Base-by-base conservation (phyloP, 2,329 filamentous ascomycete genomes). In the Lasiodiplodia sp. region DNA sequence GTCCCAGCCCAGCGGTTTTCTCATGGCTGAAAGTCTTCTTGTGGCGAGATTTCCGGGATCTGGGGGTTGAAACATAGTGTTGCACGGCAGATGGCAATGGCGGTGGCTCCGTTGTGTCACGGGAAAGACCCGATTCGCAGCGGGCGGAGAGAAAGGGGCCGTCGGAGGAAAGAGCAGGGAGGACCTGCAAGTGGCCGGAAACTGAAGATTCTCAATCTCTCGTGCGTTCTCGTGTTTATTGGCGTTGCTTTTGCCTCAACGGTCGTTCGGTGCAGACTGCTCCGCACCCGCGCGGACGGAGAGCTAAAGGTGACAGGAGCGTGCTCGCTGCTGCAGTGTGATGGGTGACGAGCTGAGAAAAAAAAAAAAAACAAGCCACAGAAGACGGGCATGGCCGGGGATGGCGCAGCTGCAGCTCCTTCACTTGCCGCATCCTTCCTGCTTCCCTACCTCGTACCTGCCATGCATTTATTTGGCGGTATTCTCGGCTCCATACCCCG, bases 71-170 rank as follows among this genome's bases (percentile, higher is more conserved):
- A 64, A 64, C 60, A 31, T 6, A 18, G 25, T 34, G 58, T 63
- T 37, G 58, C 58, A 63, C 58, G 14, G 40, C 57, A 60, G 18
- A 44, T 16, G 23, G 12, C 6, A 10, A 44, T 44, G 56, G 56
- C 11, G 31, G 56, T 25, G 38, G 38, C 34, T 49, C 28, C 28
- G 60, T 49, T 47, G 60, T 52, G 47, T 14, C 8, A 63, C 58
- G 37, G 28, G 6, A n/a, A 23, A 51, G 18, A 37, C 58, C 58
- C 58, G 58, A 63, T 63, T 63, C 58, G 58, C 44, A 28, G n/a
- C 16, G 23, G 40, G 14, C n/a, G 23, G 25, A 49, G 47, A 49
- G 25, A 12, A 12, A 37, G 16, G 21, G 25, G 7, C 4, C 21
- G 16, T n/a, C 28, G 8, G 10, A 16, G 12, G 34, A n/a, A 16